Evolutionary conservation across 768 basidiomycete genomes (phyloP).

Genomic region (Boletus subcaerulescens): DNA sequence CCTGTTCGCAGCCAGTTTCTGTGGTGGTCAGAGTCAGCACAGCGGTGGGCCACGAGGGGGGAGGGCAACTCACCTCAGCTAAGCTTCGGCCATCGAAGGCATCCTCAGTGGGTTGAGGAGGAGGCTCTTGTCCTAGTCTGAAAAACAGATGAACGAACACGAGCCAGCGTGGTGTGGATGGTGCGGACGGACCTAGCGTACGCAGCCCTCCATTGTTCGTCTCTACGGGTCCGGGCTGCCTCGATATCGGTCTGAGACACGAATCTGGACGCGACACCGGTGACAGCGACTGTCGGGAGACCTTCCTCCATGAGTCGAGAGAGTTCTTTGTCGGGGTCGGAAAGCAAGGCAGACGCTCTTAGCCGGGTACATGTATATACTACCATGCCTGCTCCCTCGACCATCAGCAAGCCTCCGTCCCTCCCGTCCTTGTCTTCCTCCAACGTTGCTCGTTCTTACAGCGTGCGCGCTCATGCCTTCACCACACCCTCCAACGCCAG

Average conservation of each 20-base stretch:
- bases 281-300: conserved; percentile 70
- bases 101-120: conserved; percentile 71
- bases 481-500: conserved; percentile 41
- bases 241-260: conserved; percentile 79
- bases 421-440: conserved; percentile 27
- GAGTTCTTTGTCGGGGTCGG: conserved; percentile 17
- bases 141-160: conserved; percentile 5
- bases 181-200: conserved; percentile 61
- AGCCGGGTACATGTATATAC: conserved; percentile 12
- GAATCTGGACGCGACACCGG: conserved; percentile 79
- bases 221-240: conserved; percentile 61
- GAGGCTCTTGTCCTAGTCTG: conserved; percentile 84
- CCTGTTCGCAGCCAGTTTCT: conserved; percentile 91
- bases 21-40: conserved; percentile 10
- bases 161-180: background rate
- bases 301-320: conserved; percentile 53
- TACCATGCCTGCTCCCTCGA: background rate
- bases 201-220: conserved; percentile 88
- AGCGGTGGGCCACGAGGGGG: conserved; percentile 6
- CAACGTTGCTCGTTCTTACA: conserved; percentile 27
- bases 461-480: conserved; percentile 25
- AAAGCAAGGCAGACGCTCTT: conserved; percentile 12
- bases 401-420: conserved; percentile 16
- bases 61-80: conserved; percentile 70
- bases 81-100: conserved; percentile 81